Evolutionary conservation across 2,329 filamentous ascomycete genomes (phyloP), one percentile per base, ranked within the genome.

Genomic region (Lachnellula hyalina): DNA sequence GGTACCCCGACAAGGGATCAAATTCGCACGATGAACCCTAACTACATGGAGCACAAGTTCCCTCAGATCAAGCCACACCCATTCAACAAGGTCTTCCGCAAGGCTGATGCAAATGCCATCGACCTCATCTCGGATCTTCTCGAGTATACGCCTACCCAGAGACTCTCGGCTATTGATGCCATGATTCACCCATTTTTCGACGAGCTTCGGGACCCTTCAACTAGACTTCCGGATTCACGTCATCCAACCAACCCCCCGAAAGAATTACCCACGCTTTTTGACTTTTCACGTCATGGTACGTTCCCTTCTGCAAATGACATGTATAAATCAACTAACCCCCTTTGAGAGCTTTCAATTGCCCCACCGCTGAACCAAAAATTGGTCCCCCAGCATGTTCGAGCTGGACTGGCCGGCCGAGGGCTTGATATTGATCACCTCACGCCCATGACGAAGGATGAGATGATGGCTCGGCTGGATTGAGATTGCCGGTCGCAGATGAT

Each of bases 11-110:
- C 94, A 36, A 84, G 94, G 62, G 94, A 99, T 73, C 94, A 99
- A 74, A 99, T 99, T 69, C 89, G 94, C 65, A 99, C 94, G 63
- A 99, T 99, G 94, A 99, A 99, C 75, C 94, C 94, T 56, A 99
- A 99, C 75, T 99, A 99, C 75, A 99, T 99, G 94, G 94, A 99
- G 77, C 94, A 99, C 78, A 97, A 97, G 78, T 99, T 99, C 75
- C 94, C 94, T 47, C 94, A 99, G 74, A 99, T 99, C 78, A 99
- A 99, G 79, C 94, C 94, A 55, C 94, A 99, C 70, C 94, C 94
- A 28, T 99, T 99, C 80, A 95, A 89, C 77, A 97, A 97, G 83
- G 94, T 99, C 53, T 97, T 99, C 83, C 87, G 94, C 65, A 96
- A 95, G 82, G 94, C 94, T 54, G 90, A 96, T 64, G 81, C 85